Conservation (phyloP, 345 rosid genomes). For the Eucalyptus polyanthemos region DNA sequence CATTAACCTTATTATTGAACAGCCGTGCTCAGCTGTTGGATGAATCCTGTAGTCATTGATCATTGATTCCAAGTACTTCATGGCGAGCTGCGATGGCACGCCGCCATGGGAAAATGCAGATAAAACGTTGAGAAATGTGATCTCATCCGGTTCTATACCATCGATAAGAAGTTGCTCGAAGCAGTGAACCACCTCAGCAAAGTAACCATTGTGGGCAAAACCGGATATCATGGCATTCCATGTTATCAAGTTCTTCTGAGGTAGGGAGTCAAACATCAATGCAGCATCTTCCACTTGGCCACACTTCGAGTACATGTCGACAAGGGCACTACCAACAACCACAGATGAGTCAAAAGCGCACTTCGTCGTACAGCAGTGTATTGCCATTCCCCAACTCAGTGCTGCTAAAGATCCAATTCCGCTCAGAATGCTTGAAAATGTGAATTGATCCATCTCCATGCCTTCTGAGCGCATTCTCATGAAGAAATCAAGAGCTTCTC, state of each 20-base stretch:
- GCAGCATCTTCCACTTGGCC: slow-evolving; percentile 46
- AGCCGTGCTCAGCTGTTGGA: slow-evolving; percentile 60
- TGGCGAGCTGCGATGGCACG: slow-evolving; percentile 18
- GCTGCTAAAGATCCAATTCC: slow-evolving; percentile 52
- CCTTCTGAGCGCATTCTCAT: slow-evolving; percentile 37
- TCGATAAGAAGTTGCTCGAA: slow-evolving; percentile 31
- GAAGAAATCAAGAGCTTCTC: slow-evolving; percentile 44
- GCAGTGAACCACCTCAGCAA: slow-evolving; percentile 19
- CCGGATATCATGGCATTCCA: slow-evolving; percentile 83
- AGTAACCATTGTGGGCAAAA: slow-evolving; percentile 57
- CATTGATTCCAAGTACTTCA: slow-evolving; percentile 45
- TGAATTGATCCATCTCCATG: slow-evolving; percentile 36
- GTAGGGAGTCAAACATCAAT: slow-evolving; percentile 28
- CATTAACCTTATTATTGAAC: slow-evolving; percentile 56
- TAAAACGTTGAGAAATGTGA: slow-evolving; percentile 66
- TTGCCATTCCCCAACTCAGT: slow-evolving; percentile 48
- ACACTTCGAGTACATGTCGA: slow-evolving; percentile 81
- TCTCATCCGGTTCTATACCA: slow-evolving; percentile 43
- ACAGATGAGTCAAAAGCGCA: slow-evolving; percentile 25
- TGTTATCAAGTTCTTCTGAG: slow-evolving; percentile 41
- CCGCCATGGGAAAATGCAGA: slow-evolving; percentile 45
- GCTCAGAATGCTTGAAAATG: slow-evolving; percentile 49
- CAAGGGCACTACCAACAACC: slow-evolving; percentile 60
- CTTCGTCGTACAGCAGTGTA: slow-evolving; percentile 39
- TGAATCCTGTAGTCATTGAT: slow-evolving; percentile 37